Conservation (phyloP, 257 asterid species). For the Lantana camara region DNA sequence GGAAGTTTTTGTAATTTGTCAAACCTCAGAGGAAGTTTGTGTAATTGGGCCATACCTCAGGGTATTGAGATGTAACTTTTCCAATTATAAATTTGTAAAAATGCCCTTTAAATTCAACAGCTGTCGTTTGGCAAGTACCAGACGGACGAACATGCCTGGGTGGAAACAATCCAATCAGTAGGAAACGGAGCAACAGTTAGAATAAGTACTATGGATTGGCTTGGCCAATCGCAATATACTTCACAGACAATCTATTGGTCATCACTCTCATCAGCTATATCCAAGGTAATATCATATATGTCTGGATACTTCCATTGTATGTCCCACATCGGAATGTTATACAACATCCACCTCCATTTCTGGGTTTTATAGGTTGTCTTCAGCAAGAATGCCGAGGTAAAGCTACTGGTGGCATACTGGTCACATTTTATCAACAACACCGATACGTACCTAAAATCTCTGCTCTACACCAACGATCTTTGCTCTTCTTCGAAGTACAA, state of each 20-base stretch:
- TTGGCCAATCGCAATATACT: conserved; percentile 79
- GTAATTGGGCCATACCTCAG: no score
- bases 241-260: conserved; percentile 68
- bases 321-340: neutral
- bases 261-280: conserved; percentile 73
- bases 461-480: conserved; percentile 67
- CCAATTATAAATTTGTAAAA: neutral
- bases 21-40: no score
- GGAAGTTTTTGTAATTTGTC: no score
- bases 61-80: no score
- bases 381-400: conserved; percentile 66
- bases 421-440: conserved; percentile 70
- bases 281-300: conserved; percentile 53
- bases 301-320: neutral
- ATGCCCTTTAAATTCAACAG: conserved; percentile 43
- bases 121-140: conserved; percentile 64
- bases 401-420: conserved; percentile 77
- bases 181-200: conserved; percentile 57
- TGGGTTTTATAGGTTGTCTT: conserved; percentile 54
- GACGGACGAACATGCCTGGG: conserved; percentile 90
- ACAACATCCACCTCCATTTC: neutral
- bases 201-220: conserved; percentile 92
- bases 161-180: conserved; percentile 79
- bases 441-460: conserved; percentile 64
- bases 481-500: conserved; percentile 73